Evolutionary conservation across 176 grass and related monocot genomes (phyloP), one percentile per base, ranked within the genome.

Genomic region (Zea luxurians): DNA sequence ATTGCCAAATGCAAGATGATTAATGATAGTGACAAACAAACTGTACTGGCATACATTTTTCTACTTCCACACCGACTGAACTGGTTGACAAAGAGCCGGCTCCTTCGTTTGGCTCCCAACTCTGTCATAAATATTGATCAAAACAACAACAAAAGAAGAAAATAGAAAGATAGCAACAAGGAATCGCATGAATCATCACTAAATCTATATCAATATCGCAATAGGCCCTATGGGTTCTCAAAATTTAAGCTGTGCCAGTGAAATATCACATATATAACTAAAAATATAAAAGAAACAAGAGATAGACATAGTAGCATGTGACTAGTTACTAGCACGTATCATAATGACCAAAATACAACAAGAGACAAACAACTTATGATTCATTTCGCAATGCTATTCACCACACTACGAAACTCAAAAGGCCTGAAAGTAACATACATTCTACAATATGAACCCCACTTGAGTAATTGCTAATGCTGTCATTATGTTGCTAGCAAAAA

Each of bases 101-200:
- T 77, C 73, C 92, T 69, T 71, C 89, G 65, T 86, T 80, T 9
- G 91, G 91, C 80, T 88, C 88, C 91, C 91, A 93, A 58, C 71
- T 93, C 91, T 93, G 79, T 34, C 57, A 68, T 64, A 59, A 43
- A 85, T 41, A 88, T 79, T 55, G 16, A 65, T 11, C 42, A 13
- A 73, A 70, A 41, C 13, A 38, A 71, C 10, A 84, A 72, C 35
- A 73, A 52, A 80, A n/a, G 2, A 4, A 49, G 27, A 59, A 59
- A 59, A 59, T 21, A 17, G 1, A 21, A 59, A 59, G 55, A 18
- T n/a, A 59, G 54, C 7, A 58, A 58, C 54, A 58, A 58, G 9
- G 35, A 13, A 64, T 17, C 7, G 3, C 46, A 41, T 20, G n/a
- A 49, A 77, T 72, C 59, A 77, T 37, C 20, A 27, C 10, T 37